These are phyloP conservation scores for Aspergillus spinulosporus DNA, from an alignment of 2,329 filamentous ascomycete species.

Conservation along the genomic window DNA sequence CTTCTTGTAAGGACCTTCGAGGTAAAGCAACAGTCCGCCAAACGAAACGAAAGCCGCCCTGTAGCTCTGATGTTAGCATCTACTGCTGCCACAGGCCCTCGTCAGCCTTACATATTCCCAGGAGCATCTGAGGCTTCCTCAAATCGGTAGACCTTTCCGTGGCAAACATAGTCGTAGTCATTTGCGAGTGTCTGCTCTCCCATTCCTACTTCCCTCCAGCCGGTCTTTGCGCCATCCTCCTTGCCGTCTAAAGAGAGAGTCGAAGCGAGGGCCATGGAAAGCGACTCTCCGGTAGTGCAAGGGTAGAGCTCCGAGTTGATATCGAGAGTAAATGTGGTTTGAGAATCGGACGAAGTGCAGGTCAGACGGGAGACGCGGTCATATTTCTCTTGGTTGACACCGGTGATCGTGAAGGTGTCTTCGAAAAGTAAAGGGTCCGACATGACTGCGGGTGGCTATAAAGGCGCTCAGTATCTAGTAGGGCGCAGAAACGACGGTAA, in stretches of 20 bases:
- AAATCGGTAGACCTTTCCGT: slow-evolving; percentile 55
- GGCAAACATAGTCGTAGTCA: slow-evolving; percentile 54
- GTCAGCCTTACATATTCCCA: slow-evolving; percentile 73
- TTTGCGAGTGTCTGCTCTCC: slow-evolving; percentile 57
- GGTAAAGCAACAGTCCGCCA: slow-evolving; percentile 82
- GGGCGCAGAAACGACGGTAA: background rate
- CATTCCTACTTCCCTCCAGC: slow-evolving; percentile 74
- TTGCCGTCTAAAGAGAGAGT: slow-evolving; percentile 87
- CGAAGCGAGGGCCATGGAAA: slow-evolving; percentile 80
- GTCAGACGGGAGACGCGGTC: slow-evolving; percentile 88
- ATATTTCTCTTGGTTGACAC: slow-evolving; percentile 83
- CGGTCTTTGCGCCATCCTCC: slow-evolving; percentile 60
- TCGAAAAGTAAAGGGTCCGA: slow-evolving; percentile 92
- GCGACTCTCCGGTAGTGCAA: slow-evolving; percentile 68
- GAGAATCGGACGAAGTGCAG: slow-evolving; percentile 72
- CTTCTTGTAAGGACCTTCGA: slow-evolving; percentile 95
- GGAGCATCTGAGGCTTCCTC: slow-evolving; percentile 59
- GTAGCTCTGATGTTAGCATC: slow-evolving; percentile 27
- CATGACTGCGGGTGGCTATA: slow-evolving; percentile 53
- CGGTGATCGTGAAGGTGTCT: slow-evolving; percentile 81
- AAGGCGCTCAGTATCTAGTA: background rate
- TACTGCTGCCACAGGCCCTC: background rate
- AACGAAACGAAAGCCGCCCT: slow-evolving; percentile 96
- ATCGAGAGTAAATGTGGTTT: slow-evolving; percentile 79
- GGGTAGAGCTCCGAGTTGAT: slow-evolving; percentile 93